Conservation (phyloP, 2,329 filamentous ascomycete genomes). For the Fusarium burgessii region DNA sequence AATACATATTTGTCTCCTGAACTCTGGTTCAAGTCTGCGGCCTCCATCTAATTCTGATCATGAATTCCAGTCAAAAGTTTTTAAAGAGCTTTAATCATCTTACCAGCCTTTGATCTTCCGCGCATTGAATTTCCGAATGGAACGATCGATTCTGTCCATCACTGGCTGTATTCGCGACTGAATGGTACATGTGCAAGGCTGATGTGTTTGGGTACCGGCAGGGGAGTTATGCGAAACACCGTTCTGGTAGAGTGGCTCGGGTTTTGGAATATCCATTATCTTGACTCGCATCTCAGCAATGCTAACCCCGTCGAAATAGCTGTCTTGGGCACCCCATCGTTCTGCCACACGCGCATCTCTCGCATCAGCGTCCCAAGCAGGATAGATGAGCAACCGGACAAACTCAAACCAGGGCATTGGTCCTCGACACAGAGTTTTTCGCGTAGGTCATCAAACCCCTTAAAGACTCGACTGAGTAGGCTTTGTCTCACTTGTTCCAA, state of each 20-base stretch:
- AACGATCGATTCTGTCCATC: accelerated
- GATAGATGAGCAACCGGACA: background rate
- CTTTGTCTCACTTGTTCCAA: too few relatives aligned
- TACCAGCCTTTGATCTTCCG: background rate
- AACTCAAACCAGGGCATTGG: background rate
- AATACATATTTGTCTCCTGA: too few relatives aligned
- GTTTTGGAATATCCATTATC: accelerated
- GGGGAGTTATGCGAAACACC: too few relatives aligned
- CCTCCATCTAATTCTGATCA: too few relatives aligned
- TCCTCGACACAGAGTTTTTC: accelerated
- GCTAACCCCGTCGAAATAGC: background rate
- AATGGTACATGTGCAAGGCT: accelerated
- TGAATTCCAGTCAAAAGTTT: too few relatives aligned
- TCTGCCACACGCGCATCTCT: background rate
- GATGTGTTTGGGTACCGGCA: accelerated
- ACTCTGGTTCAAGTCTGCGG: too few relatives aligned
- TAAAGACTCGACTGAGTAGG: background rate
- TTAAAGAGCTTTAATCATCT: too few relatives aligned
- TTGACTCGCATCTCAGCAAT: accelerated
- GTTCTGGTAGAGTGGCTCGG: accelerated
- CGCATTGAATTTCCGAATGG: background rate
- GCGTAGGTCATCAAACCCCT: accelerated
- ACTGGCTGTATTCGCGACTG: background rate
- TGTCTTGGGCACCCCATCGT: accelerated
- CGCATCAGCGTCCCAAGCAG: background rate